phyloP scores from a whole-genome alignment of 2,329 filamentous ascomycete species.

The Neospermospora avenae region DNA sequence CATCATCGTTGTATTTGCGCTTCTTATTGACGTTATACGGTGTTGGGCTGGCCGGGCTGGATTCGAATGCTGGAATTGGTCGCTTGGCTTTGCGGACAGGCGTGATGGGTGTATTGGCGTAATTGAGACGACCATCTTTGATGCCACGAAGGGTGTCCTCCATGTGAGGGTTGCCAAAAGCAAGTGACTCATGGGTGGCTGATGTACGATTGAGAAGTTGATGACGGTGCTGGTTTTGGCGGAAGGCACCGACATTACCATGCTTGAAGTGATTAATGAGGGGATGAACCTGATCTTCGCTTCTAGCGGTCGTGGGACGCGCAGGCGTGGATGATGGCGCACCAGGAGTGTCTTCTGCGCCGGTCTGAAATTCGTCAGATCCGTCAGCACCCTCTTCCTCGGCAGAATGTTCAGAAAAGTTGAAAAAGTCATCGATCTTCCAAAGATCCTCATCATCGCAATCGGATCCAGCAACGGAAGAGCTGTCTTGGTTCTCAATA shows the following conservation, averaged over 20 bases:
- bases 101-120: constrained; percentile 65
- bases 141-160: constrained; percentile 60
- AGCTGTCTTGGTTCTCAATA: constrained; percentile 46
- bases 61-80: constrained; percentile 10
- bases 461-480: constrained; percentile 46
- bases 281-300: constrained; percentile 47
- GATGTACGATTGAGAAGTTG: constrained; percentile 51
- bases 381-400: constrained; percentile 52
- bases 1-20: constrained; percentile 30
- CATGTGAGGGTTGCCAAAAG: constrained; percentile 58
- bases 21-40: constrained; percentile 25
- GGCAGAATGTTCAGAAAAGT: constrained; percentile 59
- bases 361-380: constrained; percentile 1
- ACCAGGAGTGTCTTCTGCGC: constrained; percentile 1
- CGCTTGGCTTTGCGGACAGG: constrained; percentile 51
- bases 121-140: constrained; percentile 62
- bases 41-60: constrained; percentile 30
- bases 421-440: constrained; percentile 70
- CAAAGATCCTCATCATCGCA: constrained; percentile 62
- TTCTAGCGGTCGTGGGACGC: constrained; percentile 47
- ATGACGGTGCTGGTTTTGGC: constrained; percentile 56
- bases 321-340: constrained; percentile 49
- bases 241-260: constrained; percentile 75
- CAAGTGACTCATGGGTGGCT: constrained; percentile 59
- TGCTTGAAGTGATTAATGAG: constrained; percentile 65